Base-by-base conservation (phyloP, 2,329 filamentous ascomycete species). In the Fusarium buharicum region DNA sequence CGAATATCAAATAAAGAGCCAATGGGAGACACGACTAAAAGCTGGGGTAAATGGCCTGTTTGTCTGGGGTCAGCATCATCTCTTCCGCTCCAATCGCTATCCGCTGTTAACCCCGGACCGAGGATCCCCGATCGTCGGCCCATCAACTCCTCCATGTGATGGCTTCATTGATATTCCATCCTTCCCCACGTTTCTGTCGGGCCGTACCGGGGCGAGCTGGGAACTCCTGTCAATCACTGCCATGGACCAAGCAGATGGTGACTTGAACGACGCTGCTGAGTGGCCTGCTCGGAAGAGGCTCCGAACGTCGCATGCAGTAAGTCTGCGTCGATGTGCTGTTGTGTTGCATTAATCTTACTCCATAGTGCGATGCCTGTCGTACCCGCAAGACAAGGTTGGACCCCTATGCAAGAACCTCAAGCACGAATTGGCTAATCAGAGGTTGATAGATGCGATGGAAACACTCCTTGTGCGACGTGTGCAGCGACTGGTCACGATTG, bases 301-400 rank as follows among this genome's bases (percentile, higher is more conserved):
- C 50, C 72, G 77, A 49, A 78, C 77, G 18, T 78, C 76, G 36
- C 77, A 79, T 71, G 77, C 77, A 22, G 77, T 78, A 64, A 70
- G 75, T 70, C 6, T 16, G 12, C 27, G 12, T 28, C 22, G 14
- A 10, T 24, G 6, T 14, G 6, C 41, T 10, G 9, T 20, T 14
- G 27, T 8, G 13, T 20, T 46, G 24, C 33, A 28, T 7, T 38
- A 10, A 27, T 37, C 44, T 47, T 30, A 30, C 37, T 22, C 31
- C 17, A 18, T 54, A 82, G 80, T 82, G 80, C 55, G 80, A 83
- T 64, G 71, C 76, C 7, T 83, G 81, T 68, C 75, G 81, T 53
- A 72, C 75, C 47, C 75, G 78, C 50, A 82, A 82, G 72, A 81
- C 81, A 51, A 76, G 80, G 80, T 80, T 56, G 31, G 50, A 50